Conservation (phyloP, 495 filamentous ascomycete species). For the Hypoxylon trugodes region DNA sequence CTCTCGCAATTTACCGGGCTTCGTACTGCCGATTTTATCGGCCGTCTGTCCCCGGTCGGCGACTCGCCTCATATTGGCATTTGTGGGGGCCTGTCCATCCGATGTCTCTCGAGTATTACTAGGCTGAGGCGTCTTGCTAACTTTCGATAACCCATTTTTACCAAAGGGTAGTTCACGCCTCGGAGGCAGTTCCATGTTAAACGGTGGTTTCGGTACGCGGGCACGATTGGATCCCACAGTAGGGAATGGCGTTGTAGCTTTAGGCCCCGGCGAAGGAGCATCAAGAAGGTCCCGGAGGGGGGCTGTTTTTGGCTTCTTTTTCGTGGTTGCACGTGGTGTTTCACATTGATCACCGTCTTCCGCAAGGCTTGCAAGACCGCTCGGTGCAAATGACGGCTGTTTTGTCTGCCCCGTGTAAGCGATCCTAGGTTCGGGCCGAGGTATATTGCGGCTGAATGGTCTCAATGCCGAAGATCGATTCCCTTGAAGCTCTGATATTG, state of each 20-base stretch:
- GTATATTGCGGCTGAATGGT: slow-evolving; percentile 5
- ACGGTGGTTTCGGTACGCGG: slow-evolving; percentile 19
- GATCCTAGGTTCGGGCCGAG: neutral
- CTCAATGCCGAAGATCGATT: neutral
- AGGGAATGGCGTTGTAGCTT: slow-evolving; percentile 10
- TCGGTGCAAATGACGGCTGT: neutral
- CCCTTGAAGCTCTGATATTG: neutral
- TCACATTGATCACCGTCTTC: slow-evolving; percentile 27
- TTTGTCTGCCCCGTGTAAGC: neutral
- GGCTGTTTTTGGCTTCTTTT: slow-evolving; percentile 3
- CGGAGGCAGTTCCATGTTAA: slow-evolving; percentile 21
- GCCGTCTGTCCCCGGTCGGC: slow-evolving; percentile 40
- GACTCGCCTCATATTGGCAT: neutral
- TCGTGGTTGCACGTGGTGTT: neutral
- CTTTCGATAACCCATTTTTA: slow-evolving; percentile 12
- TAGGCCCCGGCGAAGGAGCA: slow-evolving; percentile 30
- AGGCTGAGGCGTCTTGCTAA: neutral
- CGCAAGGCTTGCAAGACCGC: slow-evolving; percentile 9
- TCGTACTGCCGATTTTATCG: neutral
- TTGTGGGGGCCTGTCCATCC: neutral
- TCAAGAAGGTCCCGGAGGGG: slow-evolving; percentile 31
- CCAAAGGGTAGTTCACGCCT: slow-evolving; percentile 31
- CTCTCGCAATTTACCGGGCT: slow-evolving; percentile 58
- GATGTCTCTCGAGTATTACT: neutral
- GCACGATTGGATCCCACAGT: neutral